Conservation (phyloP, 768 basidiomycete genomes). For the Mycena metata region DNA sequence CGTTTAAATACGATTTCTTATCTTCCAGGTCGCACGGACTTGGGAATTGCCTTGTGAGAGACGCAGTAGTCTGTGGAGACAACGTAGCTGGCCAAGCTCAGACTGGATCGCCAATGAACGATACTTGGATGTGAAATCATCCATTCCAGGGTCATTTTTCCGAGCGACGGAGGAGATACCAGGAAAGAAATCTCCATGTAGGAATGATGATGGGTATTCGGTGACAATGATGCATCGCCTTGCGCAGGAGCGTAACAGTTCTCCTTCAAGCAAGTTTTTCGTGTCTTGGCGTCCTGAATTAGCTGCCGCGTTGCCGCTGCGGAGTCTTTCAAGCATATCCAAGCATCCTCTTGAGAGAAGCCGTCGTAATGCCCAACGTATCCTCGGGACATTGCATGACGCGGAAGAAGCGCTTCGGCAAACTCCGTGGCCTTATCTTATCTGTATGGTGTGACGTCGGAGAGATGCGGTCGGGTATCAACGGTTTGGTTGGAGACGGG, state of each 20-base stretch:
- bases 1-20: conserved; percentile 12
- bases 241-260: background rate
- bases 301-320: conserved; percentile 2
- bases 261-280: conserved; percentile 4
- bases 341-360: conserved; percentile 5
- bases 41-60: conserved; percentile 6
- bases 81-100: background rate
- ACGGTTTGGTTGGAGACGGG: background rate
- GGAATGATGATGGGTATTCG: conserved; percentile 7
- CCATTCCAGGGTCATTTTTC: conserved; percentile 9
- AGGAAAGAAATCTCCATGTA: background rate
- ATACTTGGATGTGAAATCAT: conserved; percentile 3
- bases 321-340: background rate
- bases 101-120: conserved; percentile 3
- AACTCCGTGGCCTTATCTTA: conserved; percentile 8
- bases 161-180: background rate
- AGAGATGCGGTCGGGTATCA: conserved; percentile 1
- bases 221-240: background rate
- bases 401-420: conserved; percentile 8
- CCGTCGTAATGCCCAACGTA: conserved; percentile 6
- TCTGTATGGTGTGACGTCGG: conserved; percentile 1
- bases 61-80: conserved; percentile 4
- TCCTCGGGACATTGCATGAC: conserved; percentile 2
- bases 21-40: conserved; percentile 9
- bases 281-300: conserved; percentile 8